Evolutionary conservation across 2,329 filamentous ascomycete species (phyloP), one percentile per base, ranked within the genome.

Genomic region (Curvularia sp.): DNA sequence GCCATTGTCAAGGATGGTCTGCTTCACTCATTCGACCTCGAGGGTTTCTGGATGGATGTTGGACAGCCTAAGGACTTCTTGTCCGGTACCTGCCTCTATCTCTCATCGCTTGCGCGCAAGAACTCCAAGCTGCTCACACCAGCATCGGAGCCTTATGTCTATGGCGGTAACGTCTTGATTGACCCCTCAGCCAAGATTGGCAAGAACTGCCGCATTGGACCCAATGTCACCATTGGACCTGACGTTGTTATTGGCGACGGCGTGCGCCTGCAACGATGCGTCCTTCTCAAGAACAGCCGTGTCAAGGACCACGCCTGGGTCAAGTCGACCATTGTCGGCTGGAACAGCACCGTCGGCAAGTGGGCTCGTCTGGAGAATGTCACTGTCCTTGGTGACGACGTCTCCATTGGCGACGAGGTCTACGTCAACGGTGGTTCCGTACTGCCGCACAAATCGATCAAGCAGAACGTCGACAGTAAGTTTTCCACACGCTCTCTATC

Each of bases 11-110:
- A 86, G 72, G 94, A 97, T 72, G 92, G 92, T 66, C 87, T 94
- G 80, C 83, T 98, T 63, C 94, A 98, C 85, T 97, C 92, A 1
- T 97, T 96, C 77, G 94, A 98, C 77, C 87, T 98, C 28, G 93
- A 97, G 68, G 93, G 94, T 70, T 98, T 96, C 87, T 98, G 94
- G 94, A 98, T 98, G 94, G 94, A 98, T 71, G 92, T 99, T 65
- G 94, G 94, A 72, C 94, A 99, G 81, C 94, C 94, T 70, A 99
- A 98, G 84, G 94, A 99, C 77, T 99, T 98, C 86, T 84, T 99
- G 55, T 92, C 90, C 21, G 94, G 94, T 63, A 98, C 95, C 61
- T 98, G 94, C 81, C 86, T 99, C 63, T 98, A 97, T 83, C 91
- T 99, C 51, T 93, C 92, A 46, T 96, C 92, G 3, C 86, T 98